These are phyloP conservation scores for Helianthus annuus DNA, from an alignment of 129 eudicot species.

Conservation along the genomic window HanXRQr2.0-SUNRISE NC_035440.2:2578679-2579178, in stretches of 20 bases:
- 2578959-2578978: background rate
- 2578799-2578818: too few relatives aligned
- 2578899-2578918: background rate
- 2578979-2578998: background rate
- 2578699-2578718: constrained; percentile 34
- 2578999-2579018: too few relatives aligned
- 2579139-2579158: too few relatives aligned
- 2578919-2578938: background rate
- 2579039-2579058: too few relatives aligned
- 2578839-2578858: background rate
- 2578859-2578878: background rate
- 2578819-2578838: constrained; percentile 1
- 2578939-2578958: background rate
- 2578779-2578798: background rate
- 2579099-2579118: too few relatives aligned
- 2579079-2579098: too few relatives aligned
- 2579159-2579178: too few relatives aligned
- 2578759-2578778: constrained; percentile 40
- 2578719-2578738: constrained; percentile 34
- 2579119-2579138: too few relatives aligned
- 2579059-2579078: too few relatives aligned
- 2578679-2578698: constrained; percentile 42
- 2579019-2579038: too few relatives aligned
- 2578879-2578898: background rate
- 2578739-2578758: constrained; percentile 37